phyloP scores from a whole-genome alignment of 2,329 filamentous ascomycete genomes.

The Neofusicoccum ribis region DNA sequence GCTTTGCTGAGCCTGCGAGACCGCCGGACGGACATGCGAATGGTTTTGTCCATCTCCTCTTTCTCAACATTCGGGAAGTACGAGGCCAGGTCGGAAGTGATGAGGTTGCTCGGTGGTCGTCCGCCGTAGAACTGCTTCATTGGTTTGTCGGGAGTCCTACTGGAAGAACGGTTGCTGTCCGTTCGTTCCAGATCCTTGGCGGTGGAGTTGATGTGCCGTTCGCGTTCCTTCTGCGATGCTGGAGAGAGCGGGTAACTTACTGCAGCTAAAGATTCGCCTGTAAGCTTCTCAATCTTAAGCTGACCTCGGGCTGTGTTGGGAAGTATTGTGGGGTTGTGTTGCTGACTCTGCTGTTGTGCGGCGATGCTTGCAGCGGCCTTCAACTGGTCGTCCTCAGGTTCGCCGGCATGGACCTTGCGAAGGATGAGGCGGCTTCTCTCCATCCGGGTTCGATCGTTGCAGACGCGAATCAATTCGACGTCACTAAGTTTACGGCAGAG shows the following conservation, averaged over 20 bases:
- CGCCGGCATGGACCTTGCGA: slow-evolving; percentile 86
- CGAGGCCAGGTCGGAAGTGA: slow-evolving; percentile 91
- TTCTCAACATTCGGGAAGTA: slow-evolving; percentile 96
- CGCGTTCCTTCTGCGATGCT: slow-evolving; percentile 64
- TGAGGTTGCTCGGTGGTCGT: slow-evolving; percentile 92
- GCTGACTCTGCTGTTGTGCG: slow-evolving; percentile 74
- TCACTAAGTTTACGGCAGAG: slow-evolving; percentile 83
- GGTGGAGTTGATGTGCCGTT: slow-evolving; percentile 61
- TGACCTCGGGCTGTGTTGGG: slow-evolving; percentile 74
- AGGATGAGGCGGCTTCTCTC: slow-evolving; percentile 91
- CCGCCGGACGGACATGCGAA: slow-evolving; percentile 85
- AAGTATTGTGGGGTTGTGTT: slow-evolving; percentile 56
- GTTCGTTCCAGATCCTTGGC: slow-evolving; percentile 50
- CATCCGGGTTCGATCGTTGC: slow-evolving; percentile 79
- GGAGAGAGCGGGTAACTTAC: slow-evolving; percentile 87
- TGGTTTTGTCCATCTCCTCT: slow-evolving; percentile 93
- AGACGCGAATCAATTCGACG: slow-evolving; percentile 85
- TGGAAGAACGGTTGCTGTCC: slow-evolving; percentile 31
- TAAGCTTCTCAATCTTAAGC: slow-evolving; percentile 82
- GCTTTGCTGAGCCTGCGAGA: slow-evolving; percentile 90
- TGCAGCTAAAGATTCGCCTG: slow-evolving; percentile 83
- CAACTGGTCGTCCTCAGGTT: slow-evolving; percentile 84
- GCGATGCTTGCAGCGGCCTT: slow-evolving; percentile 86
- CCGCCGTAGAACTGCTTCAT: slow-evolving; percentile 86
- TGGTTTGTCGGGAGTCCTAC: slow-evolving; percentile 49